phyloP scores from a whole-genome alignment of 805 yeast species.

The Candida golubevii region DNA sequence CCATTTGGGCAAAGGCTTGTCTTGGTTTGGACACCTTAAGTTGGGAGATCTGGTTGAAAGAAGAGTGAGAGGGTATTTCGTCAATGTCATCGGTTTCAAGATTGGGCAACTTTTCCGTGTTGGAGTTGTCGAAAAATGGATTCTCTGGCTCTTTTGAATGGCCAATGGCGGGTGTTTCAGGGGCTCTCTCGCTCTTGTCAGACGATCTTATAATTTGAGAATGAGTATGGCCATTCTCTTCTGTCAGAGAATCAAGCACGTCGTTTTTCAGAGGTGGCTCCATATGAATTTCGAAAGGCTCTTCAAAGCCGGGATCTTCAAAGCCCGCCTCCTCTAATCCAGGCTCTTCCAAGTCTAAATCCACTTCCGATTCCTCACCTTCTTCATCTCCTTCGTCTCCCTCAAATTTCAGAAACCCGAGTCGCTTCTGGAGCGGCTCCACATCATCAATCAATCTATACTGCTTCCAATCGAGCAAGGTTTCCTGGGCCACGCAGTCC shows the following conservation, averaged over 20 bases:
- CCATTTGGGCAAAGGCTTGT: constrained; percentile 23
- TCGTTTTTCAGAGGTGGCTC: not conserved
- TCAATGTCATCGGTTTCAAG: not conserved
- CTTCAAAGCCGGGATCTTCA: not conserved
- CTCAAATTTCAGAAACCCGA: constrained; percentile 17
- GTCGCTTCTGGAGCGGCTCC: constrained; percentile 51
- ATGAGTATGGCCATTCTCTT: too few relatives aligned
- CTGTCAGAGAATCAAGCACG: not conserved
- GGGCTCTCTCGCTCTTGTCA: not conserved
- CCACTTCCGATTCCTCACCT: not conserved
- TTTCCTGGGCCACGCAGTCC: constrained; percentile 50
- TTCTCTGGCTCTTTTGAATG: not conserved
- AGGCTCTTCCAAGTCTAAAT: not conserved
- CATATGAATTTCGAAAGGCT: not conserved
- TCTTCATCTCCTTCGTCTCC: not conserved
- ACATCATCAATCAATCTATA: constrained; percentile 48
- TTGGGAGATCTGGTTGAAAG: constrained; percentile 5
- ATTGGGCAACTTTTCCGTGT: not conserved
- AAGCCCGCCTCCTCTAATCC: not conserved
- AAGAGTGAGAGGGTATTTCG: not conserved
- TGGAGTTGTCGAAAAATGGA: not conserved
- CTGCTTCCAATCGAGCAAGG: constrained; percentile 64
- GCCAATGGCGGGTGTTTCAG: not conserved
- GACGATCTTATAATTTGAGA: not conserved
- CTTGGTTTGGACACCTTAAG: constrained; percentile 11